Conservation (phyloP, 345 rosid species). For the Erodium maritimum region DNA sequence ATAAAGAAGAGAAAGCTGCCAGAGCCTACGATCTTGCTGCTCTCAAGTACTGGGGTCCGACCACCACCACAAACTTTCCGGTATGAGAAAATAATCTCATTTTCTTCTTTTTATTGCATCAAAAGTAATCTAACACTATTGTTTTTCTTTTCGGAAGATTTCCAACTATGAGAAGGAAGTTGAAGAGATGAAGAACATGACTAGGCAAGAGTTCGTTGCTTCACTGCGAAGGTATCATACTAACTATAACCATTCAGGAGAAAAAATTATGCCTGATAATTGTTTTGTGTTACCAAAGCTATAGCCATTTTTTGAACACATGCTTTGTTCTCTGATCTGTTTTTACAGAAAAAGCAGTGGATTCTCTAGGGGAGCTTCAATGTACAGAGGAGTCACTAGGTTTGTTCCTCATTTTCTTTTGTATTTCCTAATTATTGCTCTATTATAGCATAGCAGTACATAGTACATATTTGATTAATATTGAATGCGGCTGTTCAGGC, state of each 20-base stretch:
- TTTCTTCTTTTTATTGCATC: background rate
- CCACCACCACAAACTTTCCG: conserved; percentile 83
- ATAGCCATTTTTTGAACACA: too few species aligned
- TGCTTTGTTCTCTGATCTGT: too few species aligned
- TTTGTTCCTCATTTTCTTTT: conserved; percentile 6
- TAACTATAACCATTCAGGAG: background rate
- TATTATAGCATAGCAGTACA: background rate
- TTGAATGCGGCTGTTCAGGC: conserved; percentile 28
- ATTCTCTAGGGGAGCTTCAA: conserved; percentile 93
- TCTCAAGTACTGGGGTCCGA: conserved; percentile 97
- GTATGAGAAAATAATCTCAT: conserved; percentile 19
- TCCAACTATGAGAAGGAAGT: conserved; percentile 69
- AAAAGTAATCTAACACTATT: background rate
- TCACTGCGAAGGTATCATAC: conserved; percentile 63
- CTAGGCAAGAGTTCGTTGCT: conserved; percentile 89
- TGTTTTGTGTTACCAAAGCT: background rate
- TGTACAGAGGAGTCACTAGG: conserved; percentile 97
- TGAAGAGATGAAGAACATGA: conserved; percentile 89
- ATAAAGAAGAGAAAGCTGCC: conserved; percentile 89
- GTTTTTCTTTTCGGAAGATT: conserved; percentile 24
- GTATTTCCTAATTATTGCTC: too few species aligned
- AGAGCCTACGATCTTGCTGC: conserved; percentile 96
- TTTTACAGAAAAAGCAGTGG: conserved; percentile 77
- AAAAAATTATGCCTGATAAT: background rate
- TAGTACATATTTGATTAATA: background rate